Conservation (phyloP, 805 yeast genomes). For the Saccharomycopsis fermentans region DNA sequence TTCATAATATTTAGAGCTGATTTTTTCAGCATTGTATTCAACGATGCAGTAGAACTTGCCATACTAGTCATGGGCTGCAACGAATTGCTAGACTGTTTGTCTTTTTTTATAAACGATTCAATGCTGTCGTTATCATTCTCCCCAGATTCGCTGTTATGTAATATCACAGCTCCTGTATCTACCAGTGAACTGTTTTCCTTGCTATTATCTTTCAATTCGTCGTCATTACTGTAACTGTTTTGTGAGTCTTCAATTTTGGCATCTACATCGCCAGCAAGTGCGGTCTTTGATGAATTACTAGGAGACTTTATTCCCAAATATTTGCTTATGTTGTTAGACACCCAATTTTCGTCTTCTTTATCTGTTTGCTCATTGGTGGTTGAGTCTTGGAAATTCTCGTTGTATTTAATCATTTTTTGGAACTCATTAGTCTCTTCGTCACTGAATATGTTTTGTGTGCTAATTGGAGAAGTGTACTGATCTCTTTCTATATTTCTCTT, state of each 20-base stretch:
- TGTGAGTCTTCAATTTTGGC: neutral
- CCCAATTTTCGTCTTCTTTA: neutral
- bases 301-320: neutral
- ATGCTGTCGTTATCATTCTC: neutral
- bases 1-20: neutral
- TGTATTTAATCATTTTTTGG: constrained; percentile 3
- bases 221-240: neutral
- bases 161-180: neutral
- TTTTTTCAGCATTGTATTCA: neutral
- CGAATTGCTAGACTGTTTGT: neutral
- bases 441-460: neutral
- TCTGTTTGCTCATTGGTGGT: neutral
- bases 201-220: neutral
- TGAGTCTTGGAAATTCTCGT: neutral
- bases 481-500: constrained; percentile 1
- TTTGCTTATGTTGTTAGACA: neutral
- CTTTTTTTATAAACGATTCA: neutral
- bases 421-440: constrained; percentile 12
- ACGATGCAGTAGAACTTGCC: neutral
- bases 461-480: neutral
- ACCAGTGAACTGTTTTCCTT: neutral
- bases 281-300: neutral
- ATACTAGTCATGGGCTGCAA: neutral
- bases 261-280: neutral
- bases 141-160: neutral